phyloP scores from a whole-genome alignment of 1,284 basidiomycete species.

The Apiotrichum brassicae region DNA sequence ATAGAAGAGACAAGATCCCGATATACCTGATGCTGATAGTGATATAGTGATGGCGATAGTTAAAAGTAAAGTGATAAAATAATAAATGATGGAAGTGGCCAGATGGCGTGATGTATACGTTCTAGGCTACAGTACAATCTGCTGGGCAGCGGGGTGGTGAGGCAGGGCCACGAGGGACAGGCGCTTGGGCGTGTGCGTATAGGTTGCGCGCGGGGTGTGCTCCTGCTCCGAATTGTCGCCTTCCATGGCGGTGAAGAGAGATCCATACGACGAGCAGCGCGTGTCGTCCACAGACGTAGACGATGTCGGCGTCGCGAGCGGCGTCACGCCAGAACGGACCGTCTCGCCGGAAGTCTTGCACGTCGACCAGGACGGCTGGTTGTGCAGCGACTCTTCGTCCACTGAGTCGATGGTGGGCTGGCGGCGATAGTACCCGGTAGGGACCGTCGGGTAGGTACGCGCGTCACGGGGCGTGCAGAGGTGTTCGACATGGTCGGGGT shows the following conservation, averaged over 20 bases:
- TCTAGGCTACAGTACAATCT: neutral
- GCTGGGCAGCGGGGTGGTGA: neutral
- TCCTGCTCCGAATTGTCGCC: neutral
- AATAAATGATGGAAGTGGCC: too few species aligned
- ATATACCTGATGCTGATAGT: too few species aligned
- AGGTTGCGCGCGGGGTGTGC: neutral
- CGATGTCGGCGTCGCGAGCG: conserved; percentile 14
- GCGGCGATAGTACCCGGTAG: conserved; percentile 2
- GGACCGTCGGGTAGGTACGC: conserved; percentile 4
- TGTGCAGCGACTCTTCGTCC: conserved; percentile 12
- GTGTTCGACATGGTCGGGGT: conserved; percentile 20
- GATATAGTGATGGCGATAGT: too few species aligned
- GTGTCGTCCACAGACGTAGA: neutral
- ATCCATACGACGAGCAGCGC: neutral
- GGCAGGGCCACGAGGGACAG: neutral
- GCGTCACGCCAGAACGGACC: conserved; percentile 3
- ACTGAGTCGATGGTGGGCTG: neutral
- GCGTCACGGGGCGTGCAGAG: conserved; percentile 15
- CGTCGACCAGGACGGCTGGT: conserved; percentile 15
- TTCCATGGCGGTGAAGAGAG: neutral
- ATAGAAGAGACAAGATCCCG: too few species aligned
- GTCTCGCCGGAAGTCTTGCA: conserved; percentile 13
- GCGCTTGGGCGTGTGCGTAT: neutral
- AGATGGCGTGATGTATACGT: neutral
- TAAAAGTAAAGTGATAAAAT: too few species aligned